Evolutionary conservation across 176 grass and related monocot genomes (phyloP).

Genomic region (Aegilops longissima): DNA sequence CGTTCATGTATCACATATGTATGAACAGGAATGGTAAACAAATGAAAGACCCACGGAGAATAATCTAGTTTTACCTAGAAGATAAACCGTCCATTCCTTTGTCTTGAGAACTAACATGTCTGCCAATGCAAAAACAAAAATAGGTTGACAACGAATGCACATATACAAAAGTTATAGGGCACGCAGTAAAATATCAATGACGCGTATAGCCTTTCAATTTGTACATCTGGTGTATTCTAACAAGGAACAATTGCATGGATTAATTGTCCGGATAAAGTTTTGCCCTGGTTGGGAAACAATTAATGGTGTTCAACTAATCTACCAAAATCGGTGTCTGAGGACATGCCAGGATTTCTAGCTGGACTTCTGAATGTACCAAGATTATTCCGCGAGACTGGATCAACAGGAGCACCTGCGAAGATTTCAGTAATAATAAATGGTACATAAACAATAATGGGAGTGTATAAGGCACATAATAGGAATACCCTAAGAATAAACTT

Average conservation of each 20-base stretch:
- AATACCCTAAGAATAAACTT: not conserved
- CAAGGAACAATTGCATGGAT: not conserved
- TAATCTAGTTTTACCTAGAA: not conserved
- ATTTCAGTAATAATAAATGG: not conserved
- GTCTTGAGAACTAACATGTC: not conserved
- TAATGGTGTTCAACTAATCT: not conserved
- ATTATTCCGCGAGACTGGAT: not conserved
- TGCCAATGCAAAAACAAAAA: not conserved
- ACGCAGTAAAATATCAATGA: not conserved
- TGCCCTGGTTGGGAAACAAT: not conserved
- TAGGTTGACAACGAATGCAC: not conserved
- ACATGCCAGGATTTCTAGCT: not conserved
- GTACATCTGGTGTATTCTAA: not conserved
- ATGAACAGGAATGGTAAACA: not conserved
- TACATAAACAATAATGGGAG: not conserved
- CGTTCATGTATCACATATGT: not conserved
- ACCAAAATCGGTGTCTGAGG: not conserved
- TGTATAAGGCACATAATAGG: not conserved
- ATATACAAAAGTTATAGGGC: not conserved
- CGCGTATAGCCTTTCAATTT: not conserved
- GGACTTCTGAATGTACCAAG: not conserved
- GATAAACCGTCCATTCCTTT: not conserved
- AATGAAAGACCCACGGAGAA: not conserved
- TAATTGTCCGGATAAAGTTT: not conserved
- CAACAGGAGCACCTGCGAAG: not conserved